These are phyloP conservation scores for Arabis alpina DNA, from an alignment of 345 rosid species.

Conservation along the genomic window DNA sequence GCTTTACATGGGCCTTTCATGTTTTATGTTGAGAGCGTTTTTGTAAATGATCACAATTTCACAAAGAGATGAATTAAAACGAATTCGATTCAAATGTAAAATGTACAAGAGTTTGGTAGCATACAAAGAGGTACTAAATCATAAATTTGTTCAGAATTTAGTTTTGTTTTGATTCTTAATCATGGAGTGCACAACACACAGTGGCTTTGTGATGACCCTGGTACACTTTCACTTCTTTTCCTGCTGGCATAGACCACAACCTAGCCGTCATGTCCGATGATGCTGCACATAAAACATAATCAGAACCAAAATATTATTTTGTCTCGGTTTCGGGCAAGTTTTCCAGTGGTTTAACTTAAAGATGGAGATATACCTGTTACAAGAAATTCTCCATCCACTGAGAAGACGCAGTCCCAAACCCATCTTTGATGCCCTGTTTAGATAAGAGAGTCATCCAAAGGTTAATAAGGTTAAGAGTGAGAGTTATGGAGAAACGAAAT, in stretches of 20 bases:
- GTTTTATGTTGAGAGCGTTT: background rate
- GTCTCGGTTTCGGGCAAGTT: background rate
- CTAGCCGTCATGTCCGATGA: conserved; percentile 91
- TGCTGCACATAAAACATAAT: conserved; percentile 49
- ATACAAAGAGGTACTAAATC: background rate
- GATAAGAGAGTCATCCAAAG: background rate
- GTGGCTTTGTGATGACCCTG: conserved; percentile 95
- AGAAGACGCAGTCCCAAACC: conserved; percentile 99
- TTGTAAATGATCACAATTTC: too few relatives aligned
- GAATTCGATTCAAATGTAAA: conserved; percentile 27
- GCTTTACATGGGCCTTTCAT: conserved; percentile 8
- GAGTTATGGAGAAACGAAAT: background rate
- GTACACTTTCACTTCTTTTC: conserved; percentile 68
- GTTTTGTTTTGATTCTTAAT: conserved; percentile 22
- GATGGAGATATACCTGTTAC: conserved; percentile 64
- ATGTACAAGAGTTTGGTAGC: conserved; percentile 27
- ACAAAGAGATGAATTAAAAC: background rate
- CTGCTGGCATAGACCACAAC: conserved; percentile 76
- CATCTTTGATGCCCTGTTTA: conserved; percentile 86
- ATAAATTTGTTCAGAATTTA: conserved; percentile 11
- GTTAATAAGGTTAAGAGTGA: conserved; percentile 3
- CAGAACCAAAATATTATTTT: conserved; percentile 13
- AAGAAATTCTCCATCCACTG: conserved; percentile 95
- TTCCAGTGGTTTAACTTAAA: background rate
- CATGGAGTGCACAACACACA: conserved; percentile 95